Evolutionary conservation across 495 filamentous ascomycete species (phyloP), one percentile per base, ranked within the genome.

Genomic region (Podospora didyma): DNA sequence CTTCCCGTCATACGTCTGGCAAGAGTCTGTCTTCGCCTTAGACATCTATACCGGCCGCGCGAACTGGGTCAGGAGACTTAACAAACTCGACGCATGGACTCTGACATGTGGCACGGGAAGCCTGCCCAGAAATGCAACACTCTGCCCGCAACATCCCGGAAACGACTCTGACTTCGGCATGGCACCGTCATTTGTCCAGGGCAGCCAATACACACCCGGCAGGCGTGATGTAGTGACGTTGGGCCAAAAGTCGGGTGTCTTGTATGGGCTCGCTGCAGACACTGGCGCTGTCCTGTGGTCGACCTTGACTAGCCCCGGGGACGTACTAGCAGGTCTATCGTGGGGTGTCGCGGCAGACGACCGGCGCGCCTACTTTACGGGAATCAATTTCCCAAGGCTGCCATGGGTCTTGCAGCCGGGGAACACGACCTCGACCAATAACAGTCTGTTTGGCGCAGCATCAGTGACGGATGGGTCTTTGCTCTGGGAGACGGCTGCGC

Each of bases 321-420:
- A 57, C 14, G 1, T 35, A 11, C 19, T 28, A 2, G 73, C 64
- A 12, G 73, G 69, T 9, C 54, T 76, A 35, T 63, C 53, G 16
- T 76, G 73, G 73, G 73, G 71, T 4, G 51, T 74, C 19, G 73
- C 73, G 10, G 69, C 66, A 1, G 73, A 75, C 48, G 63, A 68
- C 49, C 50, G 21, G 21, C 41, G 57, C 4, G 65, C 67, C 1
- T 76, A 74, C 54, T 76, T 69, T 61, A 70, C 64, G 9, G 62
- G 45, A 11, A 60, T 67, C 22, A 75, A 76, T 53, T 54, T 49
- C 9, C 53, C 23, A 9, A 2, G 56, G 9, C 17, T 31, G 16
- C 28, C 52, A 0, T 75, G 56, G 44, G 35, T 69, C 3, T 48
- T 64, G 14, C 61, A 64, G 17, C 57, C 60, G 35, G 55, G 56